A percentile compares a stretch with the other conserved stretches of the same genome.
These are phyloP conservation scores for Drechslerella stenobrocha DNA, from an alignment of 2,329 filamentous ascomycete species.

Conservation along the genomic window DNA sequence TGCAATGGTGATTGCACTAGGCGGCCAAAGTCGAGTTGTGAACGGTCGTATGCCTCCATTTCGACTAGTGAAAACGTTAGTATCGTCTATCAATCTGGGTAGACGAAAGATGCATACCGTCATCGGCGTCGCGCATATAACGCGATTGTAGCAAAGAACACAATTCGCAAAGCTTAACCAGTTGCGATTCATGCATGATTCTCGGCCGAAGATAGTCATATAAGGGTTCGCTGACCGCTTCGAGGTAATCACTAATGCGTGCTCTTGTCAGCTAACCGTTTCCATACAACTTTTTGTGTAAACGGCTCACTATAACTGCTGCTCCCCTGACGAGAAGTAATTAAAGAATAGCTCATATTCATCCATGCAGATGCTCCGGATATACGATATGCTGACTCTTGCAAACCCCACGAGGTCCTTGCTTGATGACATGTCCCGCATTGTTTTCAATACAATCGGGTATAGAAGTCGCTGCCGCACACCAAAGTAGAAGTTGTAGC, in stretches of 20 bases:
- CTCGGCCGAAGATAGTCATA: slow-evolving; percentile 68
- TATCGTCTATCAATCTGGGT: neutral
- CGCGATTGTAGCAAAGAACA: slow-evolving; percentile 68
- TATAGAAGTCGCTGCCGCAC: slow-evolving; percentile 51
- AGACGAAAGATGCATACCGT: slow-evolving; percentile 51
- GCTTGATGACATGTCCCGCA: slow-evolving; percentile 61
- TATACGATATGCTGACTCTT: slow-evolving; percentile 67
- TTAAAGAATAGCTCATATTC: slow-evolving; percentile 65
- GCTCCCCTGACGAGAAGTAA: slow-evolving; percentile 52
- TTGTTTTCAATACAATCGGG: slow-evolving; percentile 53
- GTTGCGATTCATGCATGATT: slow-evolving; percentile 68
- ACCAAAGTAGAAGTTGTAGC: slow-evolving; percentile 51
- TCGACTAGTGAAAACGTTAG: slow-evolving; percentile 54
- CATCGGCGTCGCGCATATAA: slow-evolving; percentile 65
- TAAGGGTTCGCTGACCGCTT: slow-evolving; percentile 68
- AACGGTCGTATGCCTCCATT: slow-evolving; percentile 59
- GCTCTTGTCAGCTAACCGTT: slow-evolving; percentile 68
- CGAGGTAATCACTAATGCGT: slow-evolving; percentile 69
- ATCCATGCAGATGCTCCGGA: slow-evolving; percentile 68
- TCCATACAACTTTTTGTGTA: slow-evolving; percentile 65
- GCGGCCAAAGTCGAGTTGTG: slow-evolving; percentile 65
- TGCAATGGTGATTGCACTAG: slow-evolving; percentile 68
- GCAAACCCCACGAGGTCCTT: slow-evolving; percentile 69
- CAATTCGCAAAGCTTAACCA: slow-evolving; percentile 69
- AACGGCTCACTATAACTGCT: slow-evolving; percentile 51